Evolutionary conservation across 75 land plant genomes (phyloP).

Genomic region (Gnetum montanum): DNA sequence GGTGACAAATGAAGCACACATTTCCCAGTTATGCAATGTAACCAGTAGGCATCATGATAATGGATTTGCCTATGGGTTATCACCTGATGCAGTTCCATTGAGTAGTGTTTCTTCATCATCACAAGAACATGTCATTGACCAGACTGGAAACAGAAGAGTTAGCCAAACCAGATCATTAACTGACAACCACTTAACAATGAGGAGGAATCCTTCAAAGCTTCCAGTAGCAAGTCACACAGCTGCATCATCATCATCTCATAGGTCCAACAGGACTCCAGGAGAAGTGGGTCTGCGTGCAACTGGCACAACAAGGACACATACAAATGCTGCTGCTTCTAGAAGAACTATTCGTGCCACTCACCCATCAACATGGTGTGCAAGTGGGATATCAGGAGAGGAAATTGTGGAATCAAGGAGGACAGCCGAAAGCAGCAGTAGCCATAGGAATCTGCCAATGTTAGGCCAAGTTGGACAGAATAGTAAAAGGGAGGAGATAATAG

Average conservation of each 20-base stretch:
- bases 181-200: too few relatives aligned
- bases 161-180: conserved; percentile 1
- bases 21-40: too few relatives aligned
- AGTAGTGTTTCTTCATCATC: neutral
- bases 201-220: too few relatives aligned
- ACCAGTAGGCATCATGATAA: conserved; percentile 1
- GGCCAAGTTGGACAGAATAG: neutral
- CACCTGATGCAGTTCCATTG: conserved; percentile 12
- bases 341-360: neutral
- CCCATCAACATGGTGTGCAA: neutral
- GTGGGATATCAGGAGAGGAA: neutral
- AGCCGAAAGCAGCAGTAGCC: neutral
- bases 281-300: too few relatives aligned
- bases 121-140: neutral
- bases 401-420: neutral
- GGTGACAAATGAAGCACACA: too few relatives aligned
- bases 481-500: neutral
- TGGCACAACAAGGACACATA: too few relatives aligned
- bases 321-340: neutral
- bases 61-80: conserved; percentile 8
- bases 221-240: too few relatives aligned
- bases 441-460: neutral
- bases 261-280: too few relatives aligned
- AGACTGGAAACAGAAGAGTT: conserved; percentile 1
- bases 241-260: too few relatives aligned